phyloP scores from a whole-genome alignment of 176 grass and related monocot genomes.

The Zoysia pacifica region DNA sequence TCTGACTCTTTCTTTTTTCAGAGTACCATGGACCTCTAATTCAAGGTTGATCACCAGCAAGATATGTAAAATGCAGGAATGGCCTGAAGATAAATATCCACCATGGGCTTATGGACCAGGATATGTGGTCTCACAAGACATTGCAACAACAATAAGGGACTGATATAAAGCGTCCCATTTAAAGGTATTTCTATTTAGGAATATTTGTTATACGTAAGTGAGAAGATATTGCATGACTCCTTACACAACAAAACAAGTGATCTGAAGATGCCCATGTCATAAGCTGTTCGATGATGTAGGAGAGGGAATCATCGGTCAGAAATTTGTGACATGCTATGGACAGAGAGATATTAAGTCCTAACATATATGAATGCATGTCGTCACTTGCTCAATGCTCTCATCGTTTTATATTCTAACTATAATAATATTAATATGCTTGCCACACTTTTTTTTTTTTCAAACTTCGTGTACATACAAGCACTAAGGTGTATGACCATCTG shows the following conservation, averaged over 20 bases:
- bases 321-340: slow-evolving; percentile 21
- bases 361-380: background rate
- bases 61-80: too few relatives aligned
- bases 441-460: background rate
- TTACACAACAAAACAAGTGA: slow-evolving; percentile 14
- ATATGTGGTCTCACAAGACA: slow-evolving; percentile 90
- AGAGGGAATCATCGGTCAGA: background rate
- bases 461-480: background rate
- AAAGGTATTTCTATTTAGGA: slow-evolving; percentile 64
- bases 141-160: slow-evolving; percentile 59
- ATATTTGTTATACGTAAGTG: slow-evolving; percentile 26
- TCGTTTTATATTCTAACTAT: background rate
- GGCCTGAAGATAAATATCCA: slow-evolving; percentile 87
- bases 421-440: background rate
- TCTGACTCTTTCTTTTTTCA: too few relatives aligned
- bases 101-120: slow-evolving; percentile 95
- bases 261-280: background rate
- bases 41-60: too few relatives aligned
- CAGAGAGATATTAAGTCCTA: background rate
- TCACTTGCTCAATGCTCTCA: background rate
- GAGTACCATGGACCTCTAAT: too few relatives aligned
- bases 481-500: slow-evolving; percentile 12
- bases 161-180: slow-evolving; percentile 60
- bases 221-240: slow-evolving; percentile 10
- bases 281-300: background rate